Percentiles rank a stretch among this genome's conserved stretches.
Conservation (phyloP, 305 asterid species). For the Plantago coronopus region DNA sequence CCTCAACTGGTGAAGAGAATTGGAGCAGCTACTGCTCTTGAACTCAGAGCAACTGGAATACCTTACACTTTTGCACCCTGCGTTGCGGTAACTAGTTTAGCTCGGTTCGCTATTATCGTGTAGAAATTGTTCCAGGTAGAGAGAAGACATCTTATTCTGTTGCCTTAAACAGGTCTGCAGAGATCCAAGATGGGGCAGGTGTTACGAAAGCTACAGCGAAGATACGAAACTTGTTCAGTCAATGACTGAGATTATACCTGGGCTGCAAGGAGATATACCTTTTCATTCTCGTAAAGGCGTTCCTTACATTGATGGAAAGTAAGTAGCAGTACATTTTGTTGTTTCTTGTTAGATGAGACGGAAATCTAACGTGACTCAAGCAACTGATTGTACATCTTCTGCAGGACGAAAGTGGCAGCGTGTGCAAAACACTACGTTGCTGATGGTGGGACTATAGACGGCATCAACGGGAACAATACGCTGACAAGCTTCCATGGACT, state of each 20-base stretch:
- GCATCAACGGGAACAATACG: too few relatives aligned
- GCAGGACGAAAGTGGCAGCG: too few relatives aligned
- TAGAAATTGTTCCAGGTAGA: not conserved
- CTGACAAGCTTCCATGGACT: too few relatives aligned
- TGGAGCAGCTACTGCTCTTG: slow-evolving; percentile 55
- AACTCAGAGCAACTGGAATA: slow-evolving; percentile 50
- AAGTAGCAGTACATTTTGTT: slow-evolving; percentile 22
- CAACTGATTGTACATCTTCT: not conserved
- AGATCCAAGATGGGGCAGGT: slow-evolving; percentile 79
- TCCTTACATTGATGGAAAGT: slow-evolving; percentile 55
- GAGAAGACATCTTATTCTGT: not conserved
- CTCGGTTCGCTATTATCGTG: not conserved
- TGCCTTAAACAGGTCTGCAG: slow-evolving; percentile 47
- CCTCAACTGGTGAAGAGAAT: slow-evolving; percentile 46
- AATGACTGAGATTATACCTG: slow-evolving; percentile 63
- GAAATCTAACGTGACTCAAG: not conserved
- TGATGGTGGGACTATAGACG: too few relatives aligned
- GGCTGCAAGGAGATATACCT: slow-evolving; percentile 65
- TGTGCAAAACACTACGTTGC: too few relatives aligned
- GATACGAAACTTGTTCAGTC: slow-evolving; percentile 48
- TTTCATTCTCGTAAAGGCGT: slow-evolving; percentile 43
- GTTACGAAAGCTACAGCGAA: slow-evolving; percentile 67
- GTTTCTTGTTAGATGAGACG: not conserved
- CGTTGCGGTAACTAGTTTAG: slow-evolving; percentile 36
- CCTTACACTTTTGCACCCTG: slow-evolving; percentile 54